Base-by-base conservation (phyloP, 352 stramenopile species). In the Globisporangium paroecandrum region DNA sequence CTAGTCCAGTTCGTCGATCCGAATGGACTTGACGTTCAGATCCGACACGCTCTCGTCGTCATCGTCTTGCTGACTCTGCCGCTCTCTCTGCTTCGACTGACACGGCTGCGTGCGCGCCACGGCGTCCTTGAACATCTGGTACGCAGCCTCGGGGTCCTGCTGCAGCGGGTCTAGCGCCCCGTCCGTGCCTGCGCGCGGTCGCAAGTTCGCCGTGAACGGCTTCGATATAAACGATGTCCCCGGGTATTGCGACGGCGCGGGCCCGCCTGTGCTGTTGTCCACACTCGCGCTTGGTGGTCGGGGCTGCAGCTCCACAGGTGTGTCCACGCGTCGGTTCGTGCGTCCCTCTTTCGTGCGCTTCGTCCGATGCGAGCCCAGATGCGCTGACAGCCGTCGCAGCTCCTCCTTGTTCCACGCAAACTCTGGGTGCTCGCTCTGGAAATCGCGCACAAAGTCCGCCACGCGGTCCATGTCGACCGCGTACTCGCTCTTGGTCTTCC, bases 1-100 rank as follows among this genome's bases (percentile, higher is more conserved):
- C 9, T 66, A 89, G 59, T 89, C 81, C 24, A 89, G 69, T 53
- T 89, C 81, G 47, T 89, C 81, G 32, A 87, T 78, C 64, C 66
- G 81, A 69, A 87, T 85, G 72, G 74, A 78, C 65, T 83, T 65
- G 34, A 54, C 27, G 20, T 64, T 62, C 9, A 62, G 59, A 12
- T 66, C 51, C 3, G 32, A 43, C n/a, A 47, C 32, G 12, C 43
- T 32, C 27, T 29, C 27, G 18, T 32, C 54, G 32, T 65, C 57
- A 1, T 38, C 20, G 4, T 27, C 5, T 6, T 43, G 20, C 12
- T 53, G 27, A 6, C 49, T 57, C 1, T 71, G 63, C 22, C 55
- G 71, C 36, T 72, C 41, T 70, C 64, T 3, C 34, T 59, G 71
- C 65, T 75, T 66, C 46, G 69, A 38, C 41, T 74, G 47, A 18